Evolutionary conservation across 2,329 filamentous ascomycete species (phyloP).

Genomic region (Alternaria sp.): DNA sequence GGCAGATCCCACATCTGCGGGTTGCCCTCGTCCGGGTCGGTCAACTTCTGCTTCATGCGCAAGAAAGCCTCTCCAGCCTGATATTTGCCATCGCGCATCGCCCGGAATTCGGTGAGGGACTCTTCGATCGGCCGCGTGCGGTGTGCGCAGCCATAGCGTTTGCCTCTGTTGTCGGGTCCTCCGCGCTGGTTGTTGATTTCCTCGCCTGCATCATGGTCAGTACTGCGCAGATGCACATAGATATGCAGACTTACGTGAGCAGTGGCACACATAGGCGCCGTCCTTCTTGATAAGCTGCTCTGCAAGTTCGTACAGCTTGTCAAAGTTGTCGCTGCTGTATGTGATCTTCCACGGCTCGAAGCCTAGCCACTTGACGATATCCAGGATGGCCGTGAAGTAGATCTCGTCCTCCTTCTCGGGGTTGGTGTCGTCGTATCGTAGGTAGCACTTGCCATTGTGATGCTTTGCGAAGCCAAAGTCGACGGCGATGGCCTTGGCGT

Average conservation of each 20-base stretch:
- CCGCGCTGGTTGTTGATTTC: constrained; percentile 89
- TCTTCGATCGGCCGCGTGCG: constrained; percentile 76
- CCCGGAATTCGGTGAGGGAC: constrained; percentile 82
- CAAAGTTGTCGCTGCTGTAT: constrained; percentile 89
- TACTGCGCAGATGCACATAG: too few relatives aligned
- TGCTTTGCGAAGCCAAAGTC: constrained; percentile 94
- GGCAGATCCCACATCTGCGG: constrained; percentile 97
- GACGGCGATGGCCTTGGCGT: constrained; percentile 93
- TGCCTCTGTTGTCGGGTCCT: constrained; percentile 70
- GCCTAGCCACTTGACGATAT: constrained; percentile 85
- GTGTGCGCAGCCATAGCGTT: constrained; percentile 81
- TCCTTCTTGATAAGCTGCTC: constrained; percentile 79
- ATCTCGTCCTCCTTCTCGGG: constrained; percentile 90
- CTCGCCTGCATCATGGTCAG: constrained; percentile 59
- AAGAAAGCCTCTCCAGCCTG: constrained; percentile 82
- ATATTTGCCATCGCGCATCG: constrained; percentile 92
- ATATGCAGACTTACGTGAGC: constrained; percentile 59
- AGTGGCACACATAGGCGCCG: constrained; percentile 84
- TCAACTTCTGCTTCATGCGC: constrained; percentile 87
- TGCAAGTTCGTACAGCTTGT: constrained; percentile 84
- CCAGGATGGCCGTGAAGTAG: constrained; percentile 87
- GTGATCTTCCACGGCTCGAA: constrained; percentile 83
- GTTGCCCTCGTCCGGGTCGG: constrained; percentile 71
- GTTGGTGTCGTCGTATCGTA: constrained; percentile 94
- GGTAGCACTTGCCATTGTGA: constrained; percentile 77